phyloP scores from a whole-genome alignment of 1,284 basidiomycete genomes.

The Agroathelia rolfsii region DNA sequence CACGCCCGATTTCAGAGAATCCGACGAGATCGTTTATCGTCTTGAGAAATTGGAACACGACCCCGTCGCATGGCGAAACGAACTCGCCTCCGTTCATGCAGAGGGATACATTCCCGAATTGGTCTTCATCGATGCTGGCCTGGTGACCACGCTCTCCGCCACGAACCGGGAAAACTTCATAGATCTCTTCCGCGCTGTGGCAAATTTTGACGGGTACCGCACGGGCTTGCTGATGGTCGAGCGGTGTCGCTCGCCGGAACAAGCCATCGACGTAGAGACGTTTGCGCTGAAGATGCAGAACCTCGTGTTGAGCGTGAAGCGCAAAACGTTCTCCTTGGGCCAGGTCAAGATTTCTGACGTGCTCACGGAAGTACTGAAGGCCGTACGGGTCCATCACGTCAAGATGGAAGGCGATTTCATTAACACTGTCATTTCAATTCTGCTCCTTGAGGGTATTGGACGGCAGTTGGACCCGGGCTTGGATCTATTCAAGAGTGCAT shows the following conservation, averaged over 20 bases:
- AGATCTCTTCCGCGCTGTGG: constrained; percentile 92
- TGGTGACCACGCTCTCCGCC: constrained; percentile 81
- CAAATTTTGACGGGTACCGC: constrained; percentile 93
- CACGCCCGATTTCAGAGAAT: constrained; percentile 34
- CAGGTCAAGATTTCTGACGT: constrained; percentile 95
- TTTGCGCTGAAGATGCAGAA: constrained; percentile 98
- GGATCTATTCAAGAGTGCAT: constrained; percentile 87
- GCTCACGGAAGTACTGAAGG: constrained; percentile 76
- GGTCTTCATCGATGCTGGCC: constrained; percentile 93
- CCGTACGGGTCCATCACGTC: constrained; percentile 91
- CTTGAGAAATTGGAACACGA: constrained; percentile 51
- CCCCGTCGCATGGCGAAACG: constrained; percentile 61
- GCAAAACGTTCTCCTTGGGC: constrained; percentile 92
- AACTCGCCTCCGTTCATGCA: constrained; percentile 54
- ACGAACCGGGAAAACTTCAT: constrained; percentile 87
- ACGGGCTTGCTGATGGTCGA: constrained; percentile 95
- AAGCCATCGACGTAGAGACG: constrained; percentile 85
- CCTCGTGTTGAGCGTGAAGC: constrained; percentile 86
- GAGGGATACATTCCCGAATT: constrained; percentile 89
- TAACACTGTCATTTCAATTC: constrained; percentile 92
- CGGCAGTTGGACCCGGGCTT: constrained; percentile 86
- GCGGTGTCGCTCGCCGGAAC: constrained; percentile 86
- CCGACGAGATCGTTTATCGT: constrained; percentile 59
- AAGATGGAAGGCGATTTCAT: constrained; percentile 99
- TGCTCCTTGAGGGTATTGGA: constrained; percentile 94